Conservation (phyloP, 129 eudicot species). For the Deinandra increscens region DNA sequence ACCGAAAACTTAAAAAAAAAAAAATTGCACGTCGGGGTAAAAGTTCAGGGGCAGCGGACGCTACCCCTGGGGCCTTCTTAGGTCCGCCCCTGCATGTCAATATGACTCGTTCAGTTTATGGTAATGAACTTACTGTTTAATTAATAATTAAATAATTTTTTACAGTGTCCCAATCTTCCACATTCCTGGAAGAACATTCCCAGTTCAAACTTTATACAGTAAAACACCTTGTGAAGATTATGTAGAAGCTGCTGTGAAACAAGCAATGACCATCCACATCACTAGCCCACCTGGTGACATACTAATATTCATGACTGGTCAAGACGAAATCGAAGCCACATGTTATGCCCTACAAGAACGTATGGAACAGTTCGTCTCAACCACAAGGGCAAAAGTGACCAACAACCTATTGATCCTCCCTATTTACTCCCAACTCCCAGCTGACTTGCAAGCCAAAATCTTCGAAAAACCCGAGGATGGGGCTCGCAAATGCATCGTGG, state of each 20-base stretch:
- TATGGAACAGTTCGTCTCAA: slow-evolving; percentile 57
- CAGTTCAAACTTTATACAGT: slow-evolving; percentile 55
- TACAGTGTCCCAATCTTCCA: slow-evolving; percentile 68
- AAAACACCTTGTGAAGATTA: slow-evolving; percentile 77
- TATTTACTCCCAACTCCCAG: slow-evolving; percentile 67
- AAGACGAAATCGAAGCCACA: slow-evolving; percentile 63
- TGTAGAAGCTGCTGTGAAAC: slow-evolving; percentile 71
- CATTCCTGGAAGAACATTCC: slow-evolving; percentile 76
- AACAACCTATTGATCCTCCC: slow-evolving; percentile 63
- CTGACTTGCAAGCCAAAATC: slow-evolving; percentile 65
- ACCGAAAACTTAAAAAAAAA: too few relatives aligned
- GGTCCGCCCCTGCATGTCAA: too few relatives aligned
- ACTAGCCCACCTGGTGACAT: slow-evolving; percentile 68
- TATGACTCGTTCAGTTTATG: background rate
- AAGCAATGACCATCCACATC: slow-evolving; percentile 76
- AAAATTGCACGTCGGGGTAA: too few relatives aligned
- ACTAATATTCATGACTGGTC: slow-evolving; percentile 74
- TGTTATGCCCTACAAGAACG: slow-evolving; percentile 63
- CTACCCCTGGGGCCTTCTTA: too few relatives aligned
- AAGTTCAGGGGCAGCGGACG: too few relatives aligned
- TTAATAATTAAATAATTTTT: background rate
- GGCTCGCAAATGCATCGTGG: slow-evolving; percentile 70
- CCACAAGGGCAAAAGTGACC: slow-evolving; percentile 54
- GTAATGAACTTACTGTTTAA: background rate
- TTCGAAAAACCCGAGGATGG: slow-evolving; percentile 62